Evolutionary conservation across 2,329 filamentous ascomycete genomes (phyloP).

Genomic region (Claviceps sp.): DNA sequence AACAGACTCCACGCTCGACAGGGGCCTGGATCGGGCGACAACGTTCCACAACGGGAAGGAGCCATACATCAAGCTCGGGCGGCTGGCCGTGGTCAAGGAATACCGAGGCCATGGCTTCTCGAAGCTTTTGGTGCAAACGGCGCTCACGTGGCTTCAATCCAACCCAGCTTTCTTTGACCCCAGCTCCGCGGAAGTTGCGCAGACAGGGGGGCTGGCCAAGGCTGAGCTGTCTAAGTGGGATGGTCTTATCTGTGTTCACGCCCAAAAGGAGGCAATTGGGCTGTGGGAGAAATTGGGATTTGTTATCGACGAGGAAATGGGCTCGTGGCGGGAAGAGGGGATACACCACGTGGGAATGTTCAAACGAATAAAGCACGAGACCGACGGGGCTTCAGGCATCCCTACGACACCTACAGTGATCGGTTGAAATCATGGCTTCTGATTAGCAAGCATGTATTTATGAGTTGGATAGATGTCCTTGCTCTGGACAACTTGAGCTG

Average conservation of each 20-base stretch:
- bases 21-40: conserved; percentile 29
- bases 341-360: conserved; percentile 84
- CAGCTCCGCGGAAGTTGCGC: conserved; percentile 29
- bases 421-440: not conserved
- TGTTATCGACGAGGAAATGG: conserved; percentile 56
- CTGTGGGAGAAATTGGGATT: conserved; percentile 67
- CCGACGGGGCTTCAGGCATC: conserved; percentile 6
- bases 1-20: conserved; percentile 7
- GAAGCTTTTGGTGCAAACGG: conserved; percentile 51
- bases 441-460: not conserved
- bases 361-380: conserved; percentile 20
- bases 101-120: conserved; percentile 55
- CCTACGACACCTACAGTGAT: not conserved
- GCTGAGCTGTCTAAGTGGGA: conserved; percentile 47
- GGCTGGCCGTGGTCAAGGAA: conserved; percentile 54
- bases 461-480: not conserved
- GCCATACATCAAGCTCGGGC: conserved; percentile 70
- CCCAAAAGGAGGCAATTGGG: conserved; percentile 51
- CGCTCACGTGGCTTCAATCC: conserved; percentile 51
- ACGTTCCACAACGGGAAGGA: conserved; percentile 48
- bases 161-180: conserved; percentile 45
- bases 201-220: conserved; percentile 24
- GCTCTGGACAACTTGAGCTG: too few species aligned
- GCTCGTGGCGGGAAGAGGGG: conserved; percentile 70
- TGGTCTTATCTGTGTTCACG: conserved; percentile 67